phyloP scores from a whole-genome alignment of 176 grass and related monocot species.

The Tillandsia leiboldiana region DNA sequence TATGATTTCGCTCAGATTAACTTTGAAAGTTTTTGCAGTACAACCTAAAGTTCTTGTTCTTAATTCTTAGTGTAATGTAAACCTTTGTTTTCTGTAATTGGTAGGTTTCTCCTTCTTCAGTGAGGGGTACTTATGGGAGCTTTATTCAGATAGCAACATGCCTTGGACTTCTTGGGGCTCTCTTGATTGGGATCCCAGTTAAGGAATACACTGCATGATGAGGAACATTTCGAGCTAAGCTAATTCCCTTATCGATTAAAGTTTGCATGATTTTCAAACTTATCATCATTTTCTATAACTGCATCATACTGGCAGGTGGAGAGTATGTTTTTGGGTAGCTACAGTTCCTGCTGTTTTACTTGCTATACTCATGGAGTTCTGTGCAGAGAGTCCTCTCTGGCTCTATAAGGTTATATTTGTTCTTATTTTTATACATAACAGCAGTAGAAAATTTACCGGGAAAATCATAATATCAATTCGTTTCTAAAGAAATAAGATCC shows the following conservation, averaged over 20 bases:
- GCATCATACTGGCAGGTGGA: constrained; percentile 59
- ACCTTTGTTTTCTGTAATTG: not conserved
- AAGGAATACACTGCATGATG: constrained; percentile 76
- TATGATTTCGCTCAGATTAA: not conserved
- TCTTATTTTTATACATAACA: not conserved
- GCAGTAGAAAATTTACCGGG: no score
- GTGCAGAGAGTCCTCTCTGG: constrained; percentile 95
- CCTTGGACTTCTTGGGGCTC: constrained; percentile 73
- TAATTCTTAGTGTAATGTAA: not conserved
- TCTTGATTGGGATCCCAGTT: constrained; percentile 82
- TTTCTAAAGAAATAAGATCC: no score
- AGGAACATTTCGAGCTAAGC: constrained; percentile 14
- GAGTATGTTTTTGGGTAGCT: constrained; percentile 90
- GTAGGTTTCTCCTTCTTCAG: constrained; percentile 78
- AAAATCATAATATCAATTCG: no score
- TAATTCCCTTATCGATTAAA: not conserved
- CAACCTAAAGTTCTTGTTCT: not conserved
- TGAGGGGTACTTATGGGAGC: constrained; percentile 95
- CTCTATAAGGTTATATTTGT: constrained; percentile 73
- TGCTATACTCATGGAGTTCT: constrained; percentile 87
- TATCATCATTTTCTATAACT: not conserved
- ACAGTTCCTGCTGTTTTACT: constrained; percentile 55
- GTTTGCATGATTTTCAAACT: constrained; percentile 5
- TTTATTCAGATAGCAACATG: constrained; percentile 98
- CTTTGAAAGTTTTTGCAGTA: not conserved